A percentile compares a stretch with the other conserved stretches of the same genome.
These are phyloP conservation scores for Cordyceps tenuipes DNA, from an alignment of 2,329 filamentous ascomycete species.

Conservation along the genomic window DNA sequence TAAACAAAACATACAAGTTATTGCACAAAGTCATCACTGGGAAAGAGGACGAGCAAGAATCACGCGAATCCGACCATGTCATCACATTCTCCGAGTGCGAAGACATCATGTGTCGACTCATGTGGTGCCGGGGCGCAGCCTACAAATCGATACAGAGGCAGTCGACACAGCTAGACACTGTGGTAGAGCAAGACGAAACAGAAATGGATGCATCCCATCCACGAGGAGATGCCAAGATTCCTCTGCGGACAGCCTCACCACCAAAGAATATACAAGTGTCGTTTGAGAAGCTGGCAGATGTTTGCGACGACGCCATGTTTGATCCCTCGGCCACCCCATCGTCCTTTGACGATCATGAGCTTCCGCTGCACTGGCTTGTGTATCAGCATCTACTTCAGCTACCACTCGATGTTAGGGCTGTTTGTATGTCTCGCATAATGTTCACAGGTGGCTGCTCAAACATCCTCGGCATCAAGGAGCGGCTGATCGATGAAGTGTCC, in stretches of 20 bases:
- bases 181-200: conserved; percentile 50
- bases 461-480: conserved; percentile 69
- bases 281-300: conserved; percentile 62
- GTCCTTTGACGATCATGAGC: conserved; percentile 79
- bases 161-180: conserved; percentile 35
- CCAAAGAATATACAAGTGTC: conserved; percentile 54
- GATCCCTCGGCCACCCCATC: conserved; percentile 39
- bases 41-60: conserved; percentile 22
- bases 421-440: conserved; percentile 83
- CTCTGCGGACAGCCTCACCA: conserved; percentile 37
- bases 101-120: conserved; percentile 64
- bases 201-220: conserved; percentile 25
- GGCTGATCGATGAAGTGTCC: conserved; percentile 68
- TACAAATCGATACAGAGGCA: conserved; percentile 27
- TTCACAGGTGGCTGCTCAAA: conserved; percentile 75
- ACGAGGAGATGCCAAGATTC: conserved; percentile 27
- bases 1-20: conserved; percentile 59
- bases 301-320: conserved; percentile 70
- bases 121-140: conserved; percentile 56
- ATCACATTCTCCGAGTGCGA: conserved; percentile 73
- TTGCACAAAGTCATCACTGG: conserved; percentile 32
- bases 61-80: conserved; percentile 24
- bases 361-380: conserved; percentile 66
- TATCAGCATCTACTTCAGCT: conserved; percentile 69
- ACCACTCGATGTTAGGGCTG: conserved; percentile 70